Conservation (phyloP, 768 basidiomycete genomes). For the Roridomyces roridus region DNA sequence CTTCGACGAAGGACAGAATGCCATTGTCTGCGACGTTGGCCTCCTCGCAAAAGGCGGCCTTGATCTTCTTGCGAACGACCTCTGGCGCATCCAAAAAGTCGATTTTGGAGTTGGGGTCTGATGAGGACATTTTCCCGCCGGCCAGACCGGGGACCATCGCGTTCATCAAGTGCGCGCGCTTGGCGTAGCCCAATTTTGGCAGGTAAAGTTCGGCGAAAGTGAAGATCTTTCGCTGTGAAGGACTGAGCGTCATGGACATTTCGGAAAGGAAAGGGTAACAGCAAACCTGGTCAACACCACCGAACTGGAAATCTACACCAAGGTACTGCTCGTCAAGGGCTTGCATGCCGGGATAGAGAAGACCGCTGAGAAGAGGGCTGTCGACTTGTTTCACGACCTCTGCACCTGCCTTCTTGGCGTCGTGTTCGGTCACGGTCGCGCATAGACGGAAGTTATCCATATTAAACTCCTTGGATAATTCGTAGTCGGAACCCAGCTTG, state of each 20-base stretch:
- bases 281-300: constrained; percentile 93
- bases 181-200: constrained; percentile 89
- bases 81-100: constrained; percentile 94
- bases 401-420: constrained; percentile 97
- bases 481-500: constrained; percentile 91
- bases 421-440: constrained; percentile 92
- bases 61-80: constrained; percentile 86
- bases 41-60: constrained; percentile 92
- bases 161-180: constrained; percentile 98
- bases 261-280: neutral
- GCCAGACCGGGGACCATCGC: constrained; percentile 94
- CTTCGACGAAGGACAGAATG: constrained; percentile 81
- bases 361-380: constrained; percentile 86
- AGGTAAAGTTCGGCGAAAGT: constrained; percentile 97
- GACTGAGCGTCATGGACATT: neutral
- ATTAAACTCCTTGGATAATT: constrained; percentile 90
- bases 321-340: constrained; percentile 98
- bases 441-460: constrained; percentile 94
- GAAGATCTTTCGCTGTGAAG: constrained; percentile 57
- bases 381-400: constrained; percentile 99
- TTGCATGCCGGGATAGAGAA: constrained; percentile 96
- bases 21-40: constrained; percentile 91
- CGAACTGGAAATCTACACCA: constrained; percentile 96
- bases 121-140: constrained; percentile 98
- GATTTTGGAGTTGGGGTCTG: constrained; percentile 97